Percentiles rank a stretch among this genome's conserved stretches.
phyloP scores from a whole-genome alignment of 179 eudicot species.

The Monotropa hypopitys region DNA sequence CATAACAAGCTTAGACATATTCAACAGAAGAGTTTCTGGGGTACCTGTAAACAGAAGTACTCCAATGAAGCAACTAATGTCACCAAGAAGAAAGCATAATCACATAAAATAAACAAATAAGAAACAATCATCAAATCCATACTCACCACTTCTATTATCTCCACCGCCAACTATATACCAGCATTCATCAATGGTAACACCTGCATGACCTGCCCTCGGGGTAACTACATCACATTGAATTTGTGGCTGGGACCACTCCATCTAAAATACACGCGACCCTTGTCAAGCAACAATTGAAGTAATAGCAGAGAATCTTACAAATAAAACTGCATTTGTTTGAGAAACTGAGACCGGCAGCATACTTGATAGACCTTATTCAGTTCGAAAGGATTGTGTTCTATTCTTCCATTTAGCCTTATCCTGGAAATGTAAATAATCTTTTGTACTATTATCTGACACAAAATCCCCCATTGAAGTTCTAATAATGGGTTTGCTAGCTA shows the following conservation, averaged over 20 bases:
- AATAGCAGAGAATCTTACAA: not conserved
- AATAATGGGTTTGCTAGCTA: not conserved
- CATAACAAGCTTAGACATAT: slow-evolving; percentile 71
- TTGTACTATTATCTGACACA: not conserved
- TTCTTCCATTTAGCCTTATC: not conserved
- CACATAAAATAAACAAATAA: not conserved
- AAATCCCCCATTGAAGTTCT: not conserved
- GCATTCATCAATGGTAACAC: slow-evolving; percentile 52
- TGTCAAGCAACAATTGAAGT: not conserved
- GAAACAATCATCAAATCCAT: not conserved
- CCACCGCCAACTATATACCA: slow-evolving; percentile 96
- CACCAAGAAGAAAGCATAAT: not conserved
- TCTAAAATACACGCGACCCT: slow-evolving; percentile 29
- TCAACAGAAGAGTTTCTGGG: slow-evolving; percentile 54
- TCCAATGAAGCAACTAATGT: not conserved
- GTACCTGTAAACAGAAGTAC: slow-evolving; percentile 40
- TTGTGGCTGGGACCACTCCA: slow-evolving; percentile 97
- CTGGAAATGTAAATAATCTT: not conserved
- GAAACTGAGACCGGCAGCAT: not conserved
- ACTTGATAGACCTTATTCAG: not conserved
- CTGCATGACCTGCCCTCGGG: slow-evolving; percentile 90
- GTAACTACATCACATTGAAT: slow-evolving; percentile 55
- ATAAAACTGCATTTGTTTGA: not conserved
- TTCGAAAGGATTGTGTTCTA: not conserved
- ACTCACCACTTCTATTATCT: slow-evolving; percentile 73